Evolutionary conservation across 2,329 filamentous ascomycete genomes (phyloP).

Genomic region (Geosmithia flava): DNA sequence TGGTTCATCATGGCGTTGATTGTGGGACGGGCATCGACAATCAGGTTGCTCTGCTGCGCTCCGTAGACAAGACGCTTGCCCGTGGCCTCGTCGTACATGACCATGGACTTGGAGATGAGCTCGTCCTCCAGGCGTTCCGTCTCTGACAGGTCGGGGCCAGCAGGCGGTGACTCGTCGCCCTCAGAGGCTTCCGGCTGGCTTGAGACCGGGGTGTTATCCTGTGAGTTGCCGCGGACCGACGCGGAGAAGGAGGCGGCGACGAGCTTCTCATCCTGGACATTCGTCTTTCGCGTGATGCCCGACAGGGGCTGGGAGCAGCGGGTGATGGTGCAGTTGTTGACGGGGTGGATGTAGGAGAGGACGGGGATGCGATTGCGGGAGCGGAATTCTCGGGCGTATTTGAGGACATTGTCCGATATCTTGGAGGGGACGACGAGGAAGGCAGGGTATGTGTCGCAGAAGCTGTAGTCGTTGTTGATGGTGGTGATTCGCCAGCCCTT

Average conservation of each 20-base stretch:
- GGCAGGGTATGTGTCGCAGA: conserved; percentile 86
- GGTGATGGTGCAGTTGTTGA: conserved; percentile 96
- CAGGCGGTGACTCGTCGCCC: conserved; percentile 3
- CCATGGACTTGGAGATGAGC: conserved; percentile 31
- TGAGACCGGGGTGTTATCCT: conserved; percentile 18
- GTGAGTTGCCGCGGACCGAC: conserved; percentile 17
- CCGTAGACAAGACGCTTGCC: conserved; percentile 65
- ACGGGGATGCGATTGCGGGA: conserved; percentile 82
- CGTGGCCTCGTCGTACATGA: conserved; percentile 43
- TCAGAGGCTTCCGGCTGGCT: conserved; percentile 38
- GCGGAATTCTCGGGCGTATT: conserved; percentile 82
- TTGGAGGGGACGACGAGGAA: conserved; percentile 72
- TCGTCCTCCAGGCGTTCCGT: conserved; percentile 59
- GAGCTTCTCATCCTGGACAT: conserved; percentile 89
- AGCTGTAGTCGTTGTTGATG: conserved; percentile 82
- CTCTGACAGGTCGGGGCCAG: conserved; percentile 38
- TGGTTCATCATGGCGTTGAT: conserved; percentile 95
- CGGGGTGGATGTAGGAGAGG: conserved; percentile 85
- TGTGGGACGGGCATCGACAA: conserved; percentile 88
- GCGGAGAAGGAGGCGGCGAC: conserved; percentile 76
- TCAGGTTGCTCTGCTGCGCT: conserved; percentile 85
- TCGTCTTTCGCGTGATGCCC: conserved; percentile 76
- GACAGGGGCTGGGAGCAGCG: conserved; percentile 86
- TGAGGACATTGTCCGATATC: conserved; percentile 95
- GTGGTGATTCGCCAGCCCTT: conserved; percentile 80